Conservation (phyloP, 2,329 filamentous ascomycete species). For the Penicillium brasilianum region DNA sequence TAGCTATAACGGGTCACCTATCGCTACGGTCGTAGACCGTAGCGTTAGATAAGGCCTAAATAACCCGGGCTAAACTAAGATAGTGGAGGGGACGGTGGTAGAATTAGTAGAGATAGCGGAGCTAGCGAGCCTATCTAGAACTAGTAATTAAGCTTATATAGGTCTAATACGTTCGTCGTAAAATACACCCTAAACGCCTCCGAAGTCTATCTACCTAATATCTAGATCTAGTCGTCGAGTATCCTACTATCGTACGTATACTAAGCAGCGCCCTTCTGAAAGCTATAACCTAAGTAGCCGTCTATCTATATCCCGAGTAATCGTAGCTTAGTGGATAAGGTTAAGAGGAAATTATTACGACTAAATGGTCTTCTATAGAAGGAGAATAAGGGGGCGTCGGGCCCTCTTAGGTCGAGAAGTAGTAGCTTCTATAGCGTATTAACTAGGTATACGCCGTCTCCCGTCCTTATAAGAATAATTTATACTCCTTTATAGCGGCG, state of each 20-base stretch:
- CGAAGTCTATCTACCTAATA: constrained; percentile 16
- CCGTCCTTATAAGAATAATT: not conserved
- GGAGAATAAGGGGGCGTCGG: not conserved
- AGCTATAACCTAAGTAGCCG: constrained; percentile 16
- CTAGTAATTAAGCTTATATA: constrained; percentile 17
- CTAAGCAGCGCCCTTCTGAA: constrained; percentile 15
- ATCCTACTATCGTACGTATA: constrained; percentile 17
- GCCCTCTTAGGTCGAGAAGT: not conserved
- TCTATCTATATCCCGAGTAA: constrained; percentile 4
- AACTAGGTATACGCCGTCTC: not conserved
- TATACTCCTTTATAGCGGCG: too few relatives aligned
- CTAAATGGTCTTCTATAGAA: not conserved
- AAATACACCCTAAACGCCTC: constrained; percentile 16
- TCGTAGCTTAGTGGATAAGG: not conserved
- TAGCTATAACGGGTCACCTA: constrained; percentile 20
- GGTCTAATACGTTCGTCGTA: constrained; percentile 12
- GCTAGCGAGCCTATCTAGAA: constrained; percentile 15
- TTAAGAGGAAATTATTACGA: not conserved
- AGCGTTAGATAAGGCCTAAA: constrained; percentile 16
- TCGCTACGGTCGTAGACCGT: constrained; percentile 17
- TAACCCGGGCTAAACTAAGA: constrained; percentile 17
- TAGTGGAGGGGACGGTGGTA: constrained; percentile 19
- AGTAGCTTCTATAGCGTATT: not conserved
- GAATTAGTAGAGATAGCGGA: constrained; percentile 14
- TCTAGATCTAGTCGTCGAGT: constrained; percentile 13